A percentile compares a stretch with the other conserved stretches of the same genome.
phyloP scores from a whole-genome alignment of 495 filamentous ascomycete species.

The Antarctomyces pellizariae region DNA sequence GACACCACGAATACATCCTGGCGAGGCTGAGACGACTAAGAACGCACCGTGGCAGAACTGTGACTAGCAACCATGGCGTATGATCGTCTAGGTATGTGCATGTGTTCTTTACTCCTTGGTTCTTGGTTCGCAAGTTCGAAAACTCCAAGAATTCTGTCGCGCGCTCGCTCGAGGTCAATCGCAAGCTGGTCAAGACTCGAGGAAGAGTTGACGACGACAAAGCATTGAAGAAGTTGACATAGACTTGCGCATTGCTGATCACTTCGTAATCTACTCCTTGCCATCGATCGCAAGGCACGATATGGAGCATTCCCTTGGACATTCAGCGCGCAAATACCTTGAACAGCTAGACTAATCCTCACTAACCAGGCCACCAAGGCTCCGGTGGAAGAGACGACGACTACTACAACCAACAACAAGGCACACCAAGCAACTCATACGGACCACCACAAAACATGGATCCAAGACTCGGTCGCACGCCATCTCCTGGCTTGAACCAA shows the following conservation, averaged over 20 bases:
- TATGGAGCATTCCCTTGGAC: too few species aligned
- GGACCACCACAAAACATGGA: too few species aligned
- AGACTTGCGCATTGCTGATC: background rate
- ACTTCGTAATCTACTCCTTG: background rate
- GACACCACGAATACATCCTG: too few species aligned
- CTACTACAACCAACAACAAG: slow-evolving; percentile 32
- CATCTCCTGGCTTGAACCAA: slow-evolving; percentile 18
- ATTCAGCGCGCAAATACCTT: too few species aligned
- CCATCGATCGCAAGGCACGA: background rate
- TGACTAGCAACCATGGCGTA: slow-evolving; percentile 31
- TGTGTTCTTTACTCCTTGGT: slow-evolving; percentile 8
- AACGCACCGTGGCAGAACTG: too few species aligned
- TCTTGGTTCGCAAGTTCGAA: slow-evolving; percentile 2
- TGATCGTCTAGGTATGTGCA: slow-evolving; percentile 45
- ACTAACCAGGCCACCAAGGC: background rate
- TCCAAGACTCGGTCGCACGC: slow-evolving; percentile 29
- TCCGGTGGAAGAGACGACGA: slow-evolving; percentile 20
- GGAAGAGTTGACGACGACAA: slow-evolving; percentile 1
- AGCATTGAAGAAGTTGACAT: slow-evolving; percentile 2
- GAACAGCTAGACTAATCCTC: too few species aligned
- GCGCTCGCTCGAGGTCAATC: slow-evolving; percentile 3
- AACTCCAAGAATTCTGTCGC: slow-evolving; percentile 7
- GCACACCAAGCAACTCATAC: too few species aligned
- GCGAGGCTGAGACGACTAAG: too few species aligned
- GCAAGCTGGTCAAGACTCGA: slow-evolving; percentile 4